Percentiles rank a stretch among this genome's conserved stretches.
These are phyloP conservation scores for Ascochyta pisi DNA, from an alignment of 2,329 filamentous ascomycete species.

Conservation along the genomic window DNA sequence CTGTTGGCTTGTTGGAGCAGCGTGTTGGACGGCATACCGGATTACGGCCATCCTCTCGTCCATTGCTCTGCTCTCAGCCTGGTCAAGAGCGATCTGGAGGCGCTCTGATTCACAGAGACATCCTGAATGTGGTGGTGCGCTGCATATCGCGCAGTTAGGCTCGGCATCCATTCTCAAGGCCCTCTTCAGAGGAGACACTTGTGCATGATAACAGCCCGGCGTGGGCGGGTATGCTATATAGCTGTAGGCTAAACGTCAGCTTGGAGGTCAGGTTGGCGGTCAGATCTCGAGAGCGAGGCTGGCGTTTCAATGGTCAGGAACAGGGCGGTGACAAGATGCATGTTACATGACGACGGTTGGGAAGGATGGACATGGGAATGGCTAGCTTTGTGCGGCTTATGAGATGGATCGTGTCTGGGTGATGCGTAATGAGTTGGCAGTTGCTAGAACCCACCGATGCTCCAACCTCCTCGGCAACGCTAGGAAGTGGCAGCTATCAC, in stretches of 20 bases:
- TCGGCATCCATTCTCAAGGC: constrained; percentile 45
- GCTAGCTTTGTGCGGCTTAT: constrained; percentile 46
- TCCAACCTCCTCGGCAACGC: constrained; percentile 21
- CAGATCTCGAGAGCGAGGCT: constrained; percentile 26
- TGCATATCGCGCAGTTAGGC: constrained; percentile 52
- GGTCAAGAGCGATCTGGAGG: constrained; percentile 49
- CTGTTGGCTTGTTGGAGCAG: neutral
- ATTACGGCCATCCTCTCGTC: constrained; percentile 45
- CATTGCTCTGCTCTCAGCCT: constrained; percentile 49
- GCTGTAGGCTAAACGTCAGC: neutral
- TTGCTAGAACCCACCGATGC: constrained; percentile 37
- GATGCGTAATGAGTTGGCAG: constrained; percentile 50
- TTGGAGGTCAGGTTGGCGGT: constrained; percentile 22
- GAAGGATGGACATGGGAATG: constrained; percentile 30
- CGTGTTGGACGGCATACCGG: constrained; percentile 29
- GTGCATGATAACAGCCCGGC: constrained; percentile 37
- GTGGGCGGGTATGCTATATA: constrained; percentile 4
- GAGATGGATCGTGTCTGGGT: constrained; percentile 33
- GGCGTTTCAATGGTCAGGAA: constrained; percentile 34
- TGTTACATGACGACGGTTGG: constrained; percentile 46
- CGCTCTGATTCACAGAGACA: constrained; percentile 51
- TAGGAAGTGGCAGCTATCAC: neutral
- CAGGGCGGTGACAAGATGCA: constrained; percentile 48
- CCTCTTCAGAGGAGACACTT: constrained; percentile 32
- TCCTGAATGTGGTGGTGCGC: constrained; percentile 48